phyloP scores from a whole-genome alignment of 306 rosid genomes.

The Castanea mollissima region DNA sequence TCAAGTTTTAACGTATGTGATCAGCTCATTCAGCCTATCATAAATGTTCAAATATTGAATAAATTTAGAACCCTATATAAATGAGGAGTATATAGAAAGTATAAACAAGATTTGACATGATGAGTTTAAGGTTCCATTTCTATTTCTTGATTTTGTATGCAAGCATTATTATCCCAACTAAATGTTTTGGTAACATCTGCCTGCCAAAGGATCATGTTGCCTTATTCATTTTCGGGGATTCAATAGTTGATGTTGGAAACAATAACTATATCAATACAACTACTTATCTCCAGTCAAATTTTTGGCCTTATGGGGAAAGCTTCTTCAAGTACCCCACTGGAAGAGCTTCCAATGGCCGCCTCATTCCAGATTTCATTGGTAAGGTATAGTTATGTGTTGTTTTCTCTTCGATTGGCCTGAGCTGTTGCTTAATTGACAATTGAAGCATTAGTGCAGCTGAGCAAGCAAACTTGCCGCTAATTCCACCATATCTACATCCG shows the following conservation, averaged over 20 bases:
- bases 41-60: too few relatives aligned
- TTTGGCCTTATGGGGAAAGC: not conserved
- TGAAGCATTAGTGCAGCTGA: not conserved
- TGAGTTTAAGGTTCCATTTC: not conserved
- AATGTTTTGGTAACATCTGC: not conserved
- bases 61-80: not conserved
- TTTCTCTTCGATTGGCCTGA: not conserved
- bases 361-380: constrained; percentile 47
- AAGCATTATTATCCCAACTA: constrained; percentile 1
- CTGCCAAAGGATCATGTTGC: constrained; percentile 24
- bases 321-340: not conserved
- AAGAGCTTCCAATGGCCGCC: not conserved
- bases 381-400: not conserved
- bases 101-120: constrained; percentile 1
- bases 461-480: not conserved
- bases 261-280: not conserved
- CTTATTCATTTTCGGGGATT: constrained; percentile 57
- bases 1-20: too few relatives aligned
- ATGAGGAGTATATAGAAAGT: not conserved
- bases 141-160: constrained; percentile 9
- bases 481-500: not conserved
- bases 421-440: not conserved
- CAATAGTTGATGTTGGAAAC: constrained; percentile 44
- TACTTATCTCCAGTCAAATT: not conserved
- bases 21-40: too few relatives aligned